Percentiles rank a stretch among this genome's conserved stretches.
These are phyloP conservation scores for Termitomyces sp. DNA, from an alignment of 768 basidiomycete genomes.

Conservation along the genomic window DNA sequence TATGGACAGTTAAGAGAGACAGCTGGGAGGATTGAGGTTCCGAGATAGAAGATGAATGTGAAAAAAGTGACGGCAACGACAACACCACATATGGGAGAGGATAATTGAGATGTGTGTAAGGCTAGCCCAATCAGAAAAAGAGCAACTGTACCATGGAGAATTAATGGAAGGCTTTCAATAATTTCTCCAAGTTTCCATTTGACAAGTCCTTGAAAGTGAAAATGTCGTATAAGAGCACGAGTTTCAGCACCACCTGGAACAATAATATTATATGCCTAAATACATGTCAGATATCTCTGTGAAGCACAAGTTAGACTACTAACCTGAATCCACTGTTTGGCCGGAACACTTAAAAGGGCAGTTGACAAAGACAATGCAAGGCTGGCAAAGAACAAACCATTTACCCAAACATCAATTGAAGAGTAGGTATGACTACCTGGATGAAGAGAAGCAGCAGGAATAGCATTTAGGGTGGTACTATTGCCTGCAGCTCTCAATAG, in stretches of 20 bases:
- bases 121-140: neutral
- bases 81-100: neutral
- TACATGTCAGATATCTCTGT: neutral
- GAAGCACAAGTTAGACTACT: too few species aligned
- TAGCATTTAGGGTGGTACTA: neutral
- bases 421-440: neutral
- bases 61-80: neutral
- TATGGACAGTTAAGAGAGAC: neutral
- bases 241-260: neutral
- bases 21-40: neutral
- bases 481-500: too few species aligned
- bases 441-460: neutral
- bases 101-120: neutral
- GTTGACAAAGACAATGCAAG: too few species aligned
- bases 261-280: neutral
- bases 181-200: neutral
- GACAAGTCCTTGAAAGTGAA: neutral
- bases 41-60: neutral
- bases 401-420: neutral
- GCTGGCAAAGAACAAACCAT: too few species aligned
- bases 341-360: neutral
- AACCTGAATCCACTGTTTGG: neutral
- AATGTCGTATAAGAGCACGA: neutral
- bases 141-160: too few species aligned
- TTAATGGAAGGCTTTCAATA: too few species aligned